Base-by-base conservation (phyloP, 202 grass and related monocot genomes). In the Setaria italica region DNA sequence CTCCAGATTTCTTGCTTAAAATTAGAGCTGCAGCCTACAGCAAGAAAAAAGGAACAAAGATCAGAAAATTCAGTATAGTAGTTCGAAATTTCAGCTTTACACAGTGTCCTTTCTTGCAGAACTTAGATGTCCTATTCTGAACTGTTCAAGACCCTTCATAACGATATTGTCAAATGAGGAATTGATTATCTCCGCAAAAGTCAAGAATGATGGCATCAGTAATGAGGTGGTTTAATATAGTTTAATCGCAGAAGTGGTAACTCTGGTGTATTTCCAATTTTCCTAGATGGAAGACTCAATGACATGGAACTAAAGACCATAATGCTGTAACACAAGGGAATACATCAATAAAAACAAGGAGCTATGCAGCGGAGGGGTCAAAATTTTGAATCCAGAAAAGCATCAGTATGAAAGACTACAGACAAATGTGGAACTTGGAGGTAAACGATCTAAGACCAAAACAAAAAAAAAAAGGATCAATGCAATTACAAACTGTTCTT, bases 1-100 rank as follows among this genome's bases (percentile, higher is more conserved):
- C 49, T 78, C 82, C 85, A 85, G 41, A 77, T 84, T 78, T 80
- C 69, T 74, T 11, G 41, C 63, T 71, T 85, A 70, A 85, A 85
- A 67, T 15, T 34, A 73, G 32, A 72, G 65, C 65, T 66, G 65
- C 66, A 88, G n/a, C 77, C 89, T 91, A 50, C 72, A 85, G 16
- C 3, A 34, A 9, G 17, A 25, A 45, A 62, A 80, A 74, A 39
- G 45, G 51, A 76, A 37, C 11, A 42, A 21, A 66, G 3, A 59
- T 67, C 34, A 88, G 55, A 81, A 75, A 78, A 30, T 29, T 54
- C 53, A 37, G 12, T 75, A 62, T 1, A 64, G 0, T 15, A 72
- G 11, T 59, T 41, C 34, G 16, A 54, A 48, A 76, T 39, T 84
- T 79, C 73, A 83, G 39, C 60, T 59, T 54, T 32, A 48, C 20